A percentile compares a stretch with the other conserved stretches of the same genome.
These are phyloP conservation scores for Aspergillus conjunctus DNA, from an alignment of 495 filamentous ascomycete species.

Conservation along the genomic window DNA sequence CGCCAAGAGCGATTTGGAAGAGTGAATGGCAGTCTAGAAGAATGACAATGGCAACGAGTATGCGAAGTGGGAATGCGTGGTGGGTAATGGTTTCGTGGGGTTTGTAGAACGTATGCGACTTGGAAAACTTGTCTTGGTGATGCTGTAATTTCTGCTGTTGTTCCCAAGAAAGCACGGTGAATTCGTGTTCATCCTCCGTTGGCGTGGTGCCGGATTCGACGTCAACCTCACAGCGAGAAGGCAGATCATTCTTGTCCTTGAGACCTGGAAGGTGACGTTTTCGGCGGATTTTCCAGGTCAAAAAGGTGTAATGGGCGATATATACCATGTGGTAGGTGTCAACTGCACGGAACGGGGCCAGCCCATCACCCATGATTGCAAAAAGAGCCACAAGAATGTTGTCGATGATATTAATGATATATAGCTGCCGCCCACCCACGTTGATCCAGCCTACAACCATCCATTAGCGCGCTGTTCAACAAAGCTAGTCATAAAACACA, in stretches of 20 bases:
- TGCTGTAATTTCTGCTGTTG: slow-evolving; percentile 67
- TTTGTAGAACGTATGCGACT: slow-evolving; percentile 81
- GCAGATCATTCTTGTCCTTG: slow-evolving; percentile 72
- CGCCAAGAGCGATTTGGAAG: slow-evolving; percentile 74
- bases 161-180: slow-evolving; percentile 60
- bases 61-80: slow-evolving; percentile 70
- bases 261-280: slow-evolving; percentile 63
- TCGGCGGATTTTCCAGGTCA: slow-evolving; percentile 70
- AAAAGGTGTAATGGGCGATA: slow-evolving; percentile 65
- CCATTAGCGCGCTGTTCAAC: slow-evolving; percentile 2
- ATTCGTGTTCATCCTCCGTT: slow-evolving; percentile 49
- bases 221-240: slow-evolving; percentile 49
- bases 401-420: slow-evolving; percentile 76
- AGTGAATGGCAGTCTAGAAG: slow-evolving; percentile 75
- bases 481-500: not conserved
- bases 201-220: slow-evolving; percentile 45
- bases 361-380: slow-evolving; percentile 73
- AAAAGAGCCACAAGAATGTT: slow-evolving; percentile 76
- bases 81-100: slow-evolving; percentile 82
- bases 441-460: slow-evolving; percentile 68
- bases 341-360: slow-evolving; percentile 72
- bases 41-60: slow-evolving; percentile 70
- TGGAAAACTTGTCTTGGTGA: slow-evolving; percentile 74
- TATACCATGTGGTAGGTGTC: slow-evolving; percentile 84
- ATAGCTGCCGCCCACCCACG: slow-evolving; percentile 67